phyloP scores from a whole-genome alignment of 2,329 filamentous ascomycete species.

The Fusarium sp. region DNA sequence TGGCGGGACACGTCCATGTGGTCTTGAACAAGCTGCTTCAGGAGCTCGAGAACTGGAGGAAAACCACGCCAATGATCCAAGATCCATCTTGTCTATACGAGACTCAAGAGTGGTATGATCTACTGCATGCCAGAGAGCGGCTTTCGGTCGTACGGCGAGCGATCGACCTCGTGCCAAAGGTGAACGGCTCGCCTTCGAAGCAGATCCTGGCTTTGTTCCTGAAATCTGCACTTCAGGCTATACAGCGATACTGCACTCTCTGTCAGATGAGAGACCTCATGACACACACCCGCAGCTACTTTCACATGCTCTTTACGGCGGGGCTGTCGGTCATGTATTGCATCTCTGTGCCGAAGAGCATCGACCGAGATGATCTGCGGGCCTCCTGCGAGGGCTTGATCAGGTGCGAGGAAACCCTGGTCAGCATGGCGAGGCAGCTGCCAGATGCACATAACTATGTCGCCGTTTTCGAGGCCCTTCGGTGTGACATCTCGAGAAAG shows the following conservation, averaged over 20 bases:
- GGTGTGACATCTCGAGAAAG: constrained; percentile 14
- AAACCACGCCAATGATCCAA: constrained; percentile 44
- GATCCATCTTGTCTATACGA: constrained; percentile 53
- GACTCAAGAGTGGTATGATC: constrained; percentile 54
- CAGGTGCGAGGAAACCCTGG: not conserved
- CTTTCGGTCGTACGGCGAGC: constrained; percentile 52
- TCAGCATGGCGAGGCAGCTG: constrained; percentile 13
- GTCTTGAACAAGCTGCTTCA: constrained; percentile 44
- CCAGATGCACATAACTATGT: constrained; percentile 33
- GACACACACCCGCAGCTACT: constrained; percentile 57
- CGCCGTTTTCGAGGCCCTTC: constrained; percentile 30
- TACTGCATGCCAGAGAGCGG: constrained; percentile 52
- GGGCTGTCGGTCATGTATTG: constrained; percentile 51
- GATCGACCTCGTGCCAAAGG: constrained; percentile 50
- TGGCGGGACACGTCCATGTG: constrained; percentile 38
- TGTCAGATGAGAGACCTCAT: constrained; percentile 46
- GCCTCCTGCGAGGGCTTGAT: not conserved
- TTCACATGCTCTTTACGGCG: constrained; percentile 57
- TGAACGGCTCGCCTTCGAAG: constrained; percentile 45
- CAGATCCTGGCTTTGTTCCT: constrained; percentile 48
- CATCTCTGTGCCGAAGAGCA: constrained; percentile 29
- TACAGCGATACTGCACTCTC: constrained; percentile 50
- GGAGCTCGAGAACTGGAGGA: constrained; percentile 50
- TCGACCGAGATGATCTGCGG: constrained; percentile 1
- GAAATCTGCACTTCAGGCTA: constrained; percentile 48